Evolutionary conservation across 2,329 filamentous ascomycete genomes (phyloP).

Genomic region (Pestalotiopsis sp.): DNA sequence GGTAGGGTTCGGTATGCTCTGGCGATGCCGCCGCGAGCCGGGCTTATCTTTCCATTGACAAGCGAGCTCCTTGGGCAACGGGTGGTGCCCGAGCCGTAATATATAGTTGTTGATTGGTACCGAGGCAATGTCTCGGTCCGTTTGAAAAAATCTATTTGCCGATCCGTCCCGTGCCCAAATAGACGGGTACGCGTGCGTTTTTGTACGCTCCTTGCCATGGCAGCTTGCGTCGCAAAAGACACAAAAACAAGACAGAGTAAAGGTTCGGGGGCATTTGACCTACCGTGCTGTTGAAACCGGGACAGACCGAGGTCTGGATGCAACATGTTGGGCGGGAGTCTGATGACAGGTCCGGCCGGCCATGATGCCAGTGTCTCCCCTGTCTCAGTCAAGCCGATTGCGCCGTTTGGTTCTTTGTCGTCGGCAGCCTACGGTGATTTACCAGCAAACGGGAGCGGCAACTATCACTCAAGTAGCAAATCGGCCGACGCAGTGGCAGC

Average conservation of each 20-base stretch:
- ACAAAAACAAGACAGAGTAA: background rate
- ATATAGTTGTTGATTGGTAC: background rate
- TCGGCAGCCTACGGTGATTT: background rate
- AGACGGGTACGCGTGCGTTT: background rate
- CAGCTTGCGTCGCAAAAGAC: background rate
- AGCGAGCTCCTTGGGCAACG: background rate
- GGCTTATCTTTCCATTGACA: too few species aligned
- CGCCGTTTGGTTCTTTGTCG: background rate
- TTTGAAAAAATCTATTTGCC: background rate
- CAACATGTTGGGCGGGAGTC: too few species aligned
- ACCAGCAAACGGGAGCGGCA: background rate
- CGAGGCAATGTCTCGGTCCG: background rate
- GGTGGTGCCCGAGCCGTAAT: background rate
- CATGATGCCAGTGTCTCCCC: background rate
- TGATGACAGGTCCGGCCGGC: too few species aligned
- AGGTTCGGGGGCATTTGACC: background rate
- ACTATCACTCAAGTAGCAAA: background rate
- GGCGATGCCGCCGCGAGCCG: background rate
- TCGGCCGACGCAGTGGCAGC: background rate
- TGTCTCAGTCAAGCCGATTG: background rate
- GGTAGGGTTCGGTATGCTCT: background rate
- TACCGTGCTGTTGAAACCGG: background rate
- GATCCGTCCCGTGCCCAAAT: background rate
- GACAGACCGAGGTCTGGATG: background rate
- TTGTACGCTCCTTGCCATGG: background rate